phyloP scores from a whole-genome alignment of 177 flowering plant species.

The Tripterygium wilfordii region DNA sequence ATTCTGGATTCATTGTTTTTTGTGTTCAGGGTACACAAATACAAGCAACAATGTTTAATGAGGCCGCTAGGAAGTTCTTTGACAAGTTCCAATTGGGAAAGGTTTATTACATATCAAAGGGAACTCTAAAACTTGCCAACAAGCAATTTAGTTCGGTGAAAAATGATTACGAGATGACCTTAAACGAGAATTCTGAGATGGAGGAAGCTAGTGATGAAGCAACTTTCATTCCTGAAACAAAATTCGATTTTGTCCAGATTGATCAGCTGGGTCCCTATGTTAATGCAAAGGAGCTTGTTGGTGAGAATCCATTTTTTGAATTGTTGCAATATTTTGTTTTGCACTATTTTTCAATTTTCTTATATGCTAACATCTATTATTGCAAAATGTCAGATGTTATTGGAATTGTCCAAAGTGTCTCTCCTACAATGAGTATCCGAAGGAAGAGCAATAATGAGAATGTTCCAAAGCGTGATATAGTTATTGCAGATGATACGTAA shows the following conservation, averaged over 20 bases:
- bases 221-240: slow-evolving; percentile 65
- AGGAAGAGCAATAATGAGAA: slow-evolving; percentile 79
- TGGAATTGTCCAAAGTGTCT: slow-evolving; percentile 88
- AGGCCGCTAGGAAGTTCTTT: slow-evolving; percentile 77
- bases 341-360: not conserved
- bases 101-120: slow-evolving; percentile 85
- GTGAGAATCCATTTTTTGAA: slow-evolving; percentile 28
- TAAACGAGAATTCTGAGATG: slow-evolving; percentile 81
- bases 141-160: slow-evolving; percentile 83
- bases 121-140: slow-evolving; percentile 76
- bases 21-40: slow-evolving; percentile 86
- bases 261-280: slow-evolving; percentile 81
- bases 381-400: slow-evolving; percentile 51
- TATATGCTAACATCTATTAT: not conserved
- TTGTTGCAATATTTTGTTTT: not conserved
- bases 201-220: slow-evolving; percentile 76
- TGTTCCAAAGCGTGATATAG: slow-evolving; percentile 86
- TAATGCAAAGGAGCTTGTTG: slow-evolving; percentile 70
- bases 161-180: slow-evolving; percentile 95
- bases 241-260: slow-evolving; percentile 72
- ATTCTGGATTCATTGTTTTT: too few relatives aligned
- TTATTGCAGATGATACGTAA: slow-evolving; percentile 93
- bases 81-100: slow-evolving; percentile 78
- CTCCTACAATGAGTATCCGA: slow-evolving; percentile 71
- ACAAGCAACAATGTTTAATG: slow-evolving; percentile 96